Evolutionary conservation across 805 yeast genomes (phyloP).

Genomic region (Debaryomyces castellii): DNA sequence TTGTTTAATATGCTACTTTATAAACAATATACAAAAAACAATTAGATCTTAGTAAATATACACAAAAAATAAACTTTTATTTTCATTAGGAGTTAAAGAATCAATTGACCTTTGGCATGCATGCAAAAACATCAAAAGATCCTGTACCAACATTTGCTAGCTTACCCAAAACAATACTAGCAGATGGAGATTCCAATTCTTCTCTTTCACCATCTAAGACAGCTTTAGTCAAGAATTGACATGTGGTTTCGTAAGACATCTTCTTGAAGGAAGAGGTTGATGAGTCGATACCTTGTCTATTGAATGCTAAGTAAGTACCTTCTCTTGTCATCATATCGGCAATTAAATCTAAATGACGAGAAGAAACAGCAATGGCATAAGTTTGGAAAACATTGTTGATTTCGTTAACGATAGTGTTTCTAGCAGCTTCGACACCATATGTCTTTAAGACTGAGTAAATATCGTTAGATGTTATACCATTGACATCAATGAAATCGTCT

Average conservation of each 20-base stretch:
- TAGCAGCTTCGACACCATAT: slow-evolving; percentile 98
- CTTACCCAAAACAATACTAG: slow-evolving; percentile 90
- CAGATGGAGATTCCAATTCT: slow-evolving; percentile 86
- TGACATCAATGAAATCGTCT: slow-evolving; percentile 86
- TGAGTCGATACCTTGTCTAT: slow-evolving; percentile 97
- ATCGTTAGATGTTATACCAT: slow-evolving; percentile 89
- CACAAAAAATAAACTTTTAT: background rate
- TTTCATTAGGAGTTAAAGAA: background rate
- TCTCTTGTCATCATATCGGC: slow-evolving; percentile 99
- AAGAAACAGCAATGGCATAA: slow-evolving; percentile 89
- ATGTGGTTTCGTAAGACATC: slow-evolving; percentile 98
- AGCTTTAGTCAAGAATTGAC: slow-evolving; percentile 95
- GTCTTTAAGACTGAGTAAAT: slow-evolving; percentile 84
- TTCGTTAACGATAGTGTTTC: slow-evolving; percentile 95
- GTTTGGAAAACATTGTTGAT: slow-evolving; percentile 94
- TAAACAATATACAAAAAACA: slow-evolving; percentile 2
- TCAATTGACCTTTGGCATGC: slow-evolving; percentile 23
- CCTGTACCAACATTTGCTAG: slow-evolving; percentile 94
- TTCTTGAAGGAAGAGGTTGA: slow-evolving; percentile 95
- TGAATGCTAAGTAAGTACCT: slow-evolving; percentile 94
- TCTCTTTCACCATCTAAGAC: slow-evolving; percentile 91
- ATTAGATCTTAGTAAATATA: slow-evolving; percentile 1
- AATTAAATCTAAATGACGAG: slow-evolving; percentile 92
- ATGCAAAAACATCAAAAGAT: slow-evolving; percentile 75
- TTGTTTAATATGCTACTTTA: background rate